Evolutionary conservation across 371 early-diverging fungal genomes (phyloP).

Genomic region (Polyrhizophydium stewartii): DNA sequence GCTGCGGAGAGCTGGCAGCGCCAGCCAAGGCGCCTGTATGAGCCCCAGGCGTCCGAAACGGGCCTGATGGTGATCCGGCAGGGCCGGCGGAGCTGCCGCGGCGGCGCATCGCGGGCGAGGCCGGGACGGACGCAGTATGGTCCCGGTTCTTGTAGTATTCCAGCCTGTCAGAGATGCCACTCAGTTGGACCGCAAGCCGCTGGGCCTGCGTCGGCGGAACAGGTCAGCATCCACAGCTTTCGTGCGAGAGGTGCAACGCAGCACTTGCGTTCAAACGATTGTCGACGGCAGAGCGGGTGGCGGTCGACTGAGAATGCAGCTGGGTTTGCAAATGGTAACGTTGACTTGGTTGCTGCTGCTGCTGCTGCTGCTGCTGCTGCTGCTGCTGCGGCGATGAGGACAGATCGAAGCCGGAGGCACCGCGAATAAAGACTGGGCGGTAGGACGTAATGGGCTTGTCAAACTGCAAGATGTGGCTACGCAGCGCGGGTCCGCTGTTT

Average conservation of each 20-base stretch:
- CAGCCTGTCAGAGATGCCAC: neutral
- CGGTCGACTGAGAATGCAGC: too few species aligned
- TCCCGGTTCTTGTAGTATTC: neutral
- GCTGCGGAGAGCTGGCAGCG: too few species aligned
- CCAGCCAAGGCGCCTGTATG: too few species aligned
- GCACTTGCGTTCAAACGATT: neutral
- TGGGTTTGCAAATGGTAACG: too few species aligned
- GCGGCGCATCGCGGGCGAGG: neutral
- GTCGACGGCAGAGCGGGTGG: too few species aligned
- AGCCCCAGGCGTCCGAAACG: too few species aligned
- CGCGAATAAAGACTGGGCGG: slow-evolving; percentile 2
- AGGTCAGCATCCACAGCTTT: neutral
- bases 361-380: neutral
- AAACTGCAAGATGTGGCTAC: neutral
- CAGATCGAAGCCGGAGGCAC: neutral
- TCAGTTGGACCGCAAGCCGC: neutral
- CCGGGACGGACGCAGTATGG: neutral
- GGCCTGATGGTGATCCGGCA: too few species aligned
- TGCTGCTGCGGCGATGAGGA: neutral
- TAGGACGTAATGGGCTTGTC: neutral
- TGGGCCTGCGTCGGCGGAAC: neutral
- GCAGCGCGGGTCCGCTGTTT: slow-evolving; percentile 2
- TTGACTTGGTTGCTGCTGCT: neutral
- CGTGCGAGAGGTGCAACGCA: neutral
- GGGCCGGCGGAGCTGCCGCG: too few species aligned